Conservation (phyloP, 148 eudicot genomes). For the Polygonum aviculare region DNA sequence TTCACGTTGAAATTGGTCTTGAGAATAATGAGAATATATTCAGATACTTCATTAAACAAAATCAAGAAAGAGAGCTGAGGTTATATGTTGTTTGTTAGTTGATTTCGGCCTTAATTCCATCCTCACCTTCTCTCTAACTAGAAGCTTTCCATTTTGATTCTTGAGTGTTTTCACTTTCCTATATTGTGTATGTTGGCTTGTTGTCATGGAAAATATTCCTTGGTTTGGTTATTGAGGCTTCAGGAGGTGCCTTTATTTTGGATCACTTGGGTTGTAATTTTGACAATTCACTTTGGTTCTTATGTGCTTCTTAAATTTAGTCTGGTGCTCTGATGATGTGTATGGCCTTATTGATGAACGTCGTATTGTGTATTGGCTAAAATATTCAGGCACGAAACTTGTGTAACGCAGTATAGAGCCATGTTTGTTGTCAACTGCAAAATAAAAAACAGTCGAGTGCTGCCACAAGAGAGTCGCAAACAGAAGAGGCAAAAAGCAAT, state of each 20-base stretch:
- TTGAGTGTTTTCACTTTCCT: neutral
- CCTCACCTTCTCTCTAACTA: neutral
- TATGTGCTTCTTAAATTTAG: neutral
- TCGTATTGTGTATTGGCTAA: neutral
- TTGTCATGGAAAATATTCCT: neutral
- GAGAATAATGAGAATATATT: neutral
- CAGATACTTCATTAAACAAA: neutral
- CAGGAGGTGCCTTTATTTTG: neutral
- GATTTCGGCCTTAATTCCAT: neutral
- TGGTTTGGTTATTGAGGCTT: neutral
- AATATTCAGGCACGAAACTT: conserved; percentile 57
- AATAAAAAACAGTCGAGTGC: conserved; percentile 31
- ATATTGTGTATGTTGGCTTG: neutral
- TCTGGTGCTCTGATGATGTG: neutral
- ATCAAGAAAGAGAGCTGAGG: neutral
- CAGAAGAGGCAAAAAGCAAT: conserved; percentile 36
- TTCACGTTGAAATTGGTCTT: neutral
- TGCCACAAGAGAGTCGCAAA: conserved; percentile 34
- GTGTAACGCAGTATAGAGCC: conserved; percentile 72
- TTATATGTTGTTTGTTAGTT: neutral
- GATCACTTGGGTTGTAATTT: neutral
- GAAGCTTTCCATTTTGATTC: neutral
- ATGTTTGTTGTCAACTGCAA: conserved; percentile 69
- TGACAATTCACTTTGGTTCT: neutral
- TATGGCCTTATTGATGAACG: neutral